A percentile compares a stretch with the other conserved stretches of the same genome.
Conservation (phyloP, 306 rosid genomes). For the Boehmeria nivea region DNA sequence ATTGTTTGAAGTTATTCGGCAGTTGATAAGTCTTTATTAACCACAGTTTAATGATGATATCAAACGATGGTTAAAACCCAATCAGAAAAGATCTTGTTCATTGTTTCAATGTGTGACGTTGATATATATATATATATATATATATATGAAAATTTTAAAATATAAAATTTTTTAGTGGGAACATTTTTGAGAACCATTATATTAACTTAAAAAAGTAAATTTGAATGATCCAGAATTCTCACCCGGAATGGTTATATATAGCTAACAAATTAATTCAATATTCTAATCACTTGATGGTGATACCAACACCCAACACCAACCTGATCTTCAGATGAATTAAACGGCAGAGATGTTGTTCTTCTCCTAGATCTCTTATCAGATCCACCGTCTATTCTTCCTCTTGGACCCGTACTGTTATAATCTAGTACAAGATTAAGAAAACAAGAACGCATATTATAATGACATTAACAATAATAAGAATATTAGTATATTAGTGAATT, state of each 20-base stretch:
- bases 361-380: constrained; percentile 31
- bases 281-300: neutral
- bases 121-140: too few species aligned
- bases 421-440: neutral
- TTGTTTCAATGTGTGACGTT: too few species aligned
- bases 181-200: too few species aligned
- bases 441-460: neutral
- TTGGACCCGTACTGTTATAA: constrained; percentile 13
- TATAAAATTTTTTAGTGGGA: too few species aligned
- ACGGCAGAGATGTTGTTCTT: constrained; percentile 34
- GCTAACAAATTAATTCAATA: too few species aligned
- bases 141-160: too few species aligned
- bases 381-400: constrained; percentile 21
- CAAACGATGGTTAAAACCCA: too few species aligned
- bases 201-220: too few species aligned
- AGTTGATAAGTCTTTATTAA: neutral
- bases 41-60: neutral
- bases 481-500: neutral
- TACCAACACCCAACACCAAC: constrained; percentile 15
- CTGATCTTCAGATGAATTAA: constrained; percentile 52
- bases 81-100: too few species aligned
- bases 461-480: neutral
- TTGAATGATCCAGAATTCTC: too few species aligned
- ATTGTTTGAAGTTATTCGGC: neutral
- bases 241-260: too few species aligned